Percentiles rank a stretch among this genome's conserved stretches.
Evolutionary conservation across 225 moss, liverwort and hornwort species (phyloP).

Genomic region (Pseudoscleropodium purum): DNA sequence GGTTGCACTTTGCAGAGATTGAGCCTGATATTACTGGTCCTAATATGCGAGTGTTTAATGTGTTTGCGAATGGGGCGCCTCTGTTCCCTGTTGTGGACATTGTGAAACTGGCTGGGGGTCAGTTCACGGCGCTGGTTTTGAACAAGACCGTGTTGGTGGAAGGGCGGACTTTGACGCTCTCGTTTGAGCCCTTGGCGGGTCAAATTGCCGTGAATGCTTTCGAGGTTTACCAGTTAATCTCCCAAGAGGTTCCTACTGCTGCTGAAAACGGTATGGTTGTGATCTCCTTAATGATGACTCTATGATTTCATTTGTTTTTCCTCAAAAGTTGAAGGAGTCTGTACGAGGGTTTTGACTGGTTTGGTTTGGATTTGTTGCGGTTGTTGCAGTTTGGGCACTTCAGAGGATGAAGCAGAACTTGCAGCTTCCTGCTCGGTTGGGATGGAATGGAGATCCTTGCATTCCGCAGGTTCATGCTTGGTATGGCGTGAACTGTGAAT

Average conservation of each 20-base stretch:
- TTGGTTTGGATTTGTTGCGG: not conserved
- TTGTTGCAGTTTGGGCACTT: conserved; percentile 70
- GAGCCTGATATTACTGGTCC: conserved; percentile 9
- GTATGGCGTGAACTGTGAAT: conserved; percentile 63
- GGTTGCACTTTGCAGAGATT: conserved; percentile 91
- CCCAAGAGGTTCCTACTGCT: conserved; percentile 41
- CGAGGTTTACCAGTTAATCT: conserved; percentile 71
- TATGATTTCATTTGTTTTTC: not conserved
- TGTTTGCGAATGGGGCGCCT: conserved; percentile 49
- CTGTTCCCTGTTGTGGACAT: conserved; percentile 62
- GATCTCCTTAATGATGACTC: not conserved
- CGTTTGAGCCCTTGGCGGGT: conserved; percentile 49
- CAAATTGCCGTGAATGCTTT: conserved; percentile 56
- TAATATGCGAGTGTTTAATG: conserved; percentile 56
- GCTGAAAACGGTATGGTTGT: conserved; percentile 35
- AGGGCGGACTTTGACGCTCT: conserved; percentile 55
- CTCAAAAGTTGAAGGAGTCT: not conserved
- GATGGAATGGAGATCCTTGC: conserved; percentile 96
- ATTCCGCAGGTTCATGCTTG: conserved; percentile 83
- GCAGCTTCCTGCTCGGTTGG: conserved; percentile 67
- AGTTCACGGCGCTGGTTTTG: conserved; percentile 50
- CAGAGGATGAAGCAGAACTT: conserved; percentile 56
- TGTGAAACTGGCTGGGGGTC: conserved; percentile 32
- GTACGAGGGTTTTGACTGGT: not conserved
- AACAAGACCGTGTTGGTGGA: conserved; percentile 64